A percentile compares a stretch with the other conserved stretches of the same genome.
Evolutionary conservation across 2,329 filamentous ascomycete genomes (phyloP).

Genomic region (Gaeumannomyces sp.): DNA sequence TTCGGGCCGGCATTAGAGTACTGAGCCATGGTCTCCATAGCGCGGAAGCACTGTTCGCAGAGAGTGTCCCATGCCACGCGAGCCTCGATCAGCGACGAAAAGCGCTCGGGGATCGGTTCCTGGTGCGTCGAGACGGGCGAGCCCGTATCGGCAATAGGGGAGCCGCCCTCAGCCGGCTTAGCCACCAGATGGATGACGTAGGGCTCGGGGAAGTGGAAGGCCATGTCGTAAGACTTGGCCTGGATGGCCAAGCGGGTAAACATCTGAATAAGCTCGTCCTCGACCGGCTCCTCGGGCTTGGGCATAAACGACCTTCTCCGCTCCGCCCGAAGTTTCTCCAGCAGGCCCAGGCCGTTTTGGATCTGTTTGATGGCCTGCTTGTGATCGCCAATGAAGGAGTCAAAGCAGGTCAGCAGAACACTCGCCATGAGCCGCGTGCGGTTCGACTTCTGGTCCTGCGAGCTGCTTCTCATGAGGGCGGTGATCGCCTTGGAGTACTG

Average conservation of each 20-base stretch:
- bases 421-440: constrained; percentile 57
- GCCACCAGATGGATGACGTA: constrained; percentile 49
- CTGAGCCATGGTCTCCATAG: constrained; percentile 49
- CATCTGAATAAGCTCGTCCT: constrained; percentile 56
- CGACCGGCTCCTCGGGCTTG: constrained; percentile 41
- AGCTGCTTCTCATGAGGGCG: constrained; percentile 38
- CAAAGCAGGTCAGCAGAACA: constrained; percentile 61
- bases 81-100: constrained; percentile 46
- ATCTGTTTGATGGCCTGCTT: constrained; percentile 56
- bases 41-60: constrained; percentile 50
- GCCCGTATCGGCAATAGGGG: constrained; percentile 32
- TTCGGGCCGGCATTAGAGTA: constrained; percentile 44
- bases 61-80: constrained; percentile 51
- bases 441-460: constrained; percentile 38
- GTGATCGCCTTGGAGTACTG: constrained; percentile 53
- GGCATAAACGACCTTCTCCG: constrained; percentile 33
- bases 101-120: constrained; percentile 36
- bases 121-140: constrained; percentile 34
- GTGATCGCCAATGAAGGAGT: constrained; percentile 60
- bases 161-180: constrained; percentile 1
- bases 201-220: constrained; percentile 59
- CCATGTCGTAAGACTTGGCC: constrained; percentile 63
- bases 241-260: constrained; percentile 59
- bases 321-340: constrained; percentile 46
- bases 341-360: constrained; percentile 48